A percentile compares a stretch with the other conserved stretches of the same genome.
Evolutionary conservation across 2,329 filamentous ascomycete species (phyloP).

Genomic region (Fusarium napiforme): DNA sequence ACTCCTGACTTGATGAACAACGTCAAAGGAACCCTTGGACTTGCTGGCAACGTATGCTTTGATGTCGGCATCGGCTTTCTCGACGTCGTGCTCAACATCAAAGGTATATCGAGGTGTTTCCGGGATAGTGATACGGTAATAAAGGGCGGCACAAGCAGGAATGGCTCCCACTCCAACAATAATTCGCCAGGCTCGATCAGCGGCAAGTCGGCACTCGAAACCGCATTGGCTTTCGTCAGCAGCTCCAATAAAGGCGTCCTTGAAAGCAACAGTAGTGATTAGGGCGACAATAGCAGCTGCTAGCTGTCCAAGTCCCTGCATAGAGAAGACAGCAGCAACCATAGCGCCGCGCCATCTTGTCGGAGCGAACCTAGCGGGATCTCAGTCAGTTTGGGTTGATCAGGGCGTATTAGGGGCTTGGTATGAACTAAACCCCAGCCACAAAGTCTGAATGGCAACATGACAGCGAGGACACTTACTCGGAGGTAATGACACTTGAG

Average conservation of each 20-base stretch:
- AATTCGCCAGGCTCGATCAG: slow-evolving; percentile 84
- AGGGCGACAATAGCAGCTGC: slow-evolving; percentile 76
- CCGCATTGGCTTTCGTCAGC: slow-evolving; percentile 62
- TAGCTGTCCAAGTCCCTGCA: slow-evolving; percentile 87
- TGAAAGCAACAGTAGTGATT: slow-evolving; percentile 74
- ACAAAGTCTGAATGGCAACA: slow-evolving; percentile 21
- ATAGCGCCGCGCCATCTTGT: slow-evolving; percentile 85
- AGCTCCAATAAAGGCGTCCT: slow-evolving; percentile 58
- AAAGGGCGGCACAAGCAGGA: slow-evolving; percentile 82
- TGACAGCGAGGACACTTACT: slow-evolving; percentile 56
- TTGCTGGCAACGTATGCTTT: slow-evolving; percentile 66
- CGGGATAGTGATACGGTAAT: slow-evolving; percentile 86
- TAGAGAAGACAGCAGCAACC: slow-evolving; percentile 85
- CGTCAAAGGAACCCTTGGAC: slow-evolving; percentile 60
- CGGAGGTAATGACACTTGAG: slow-evolving; percentile 79
- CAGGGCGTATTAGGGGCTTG: background rate
- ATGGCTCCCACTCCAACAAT: slow-evolving; percentile 83
- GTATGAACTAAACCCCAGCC: slow-evolving; percentile 11
- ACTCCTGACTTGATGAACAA: slow-evolving; percentile 61
- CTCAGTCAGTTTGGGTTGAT: slow-evolving; percentile 28
- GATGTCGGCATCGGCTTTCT: slow-evolving; percentile 80
- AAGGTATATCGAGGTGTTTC: slow-evolving; percentile 88
- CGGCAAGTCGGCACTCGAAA: slow-evolving; percentile 72
- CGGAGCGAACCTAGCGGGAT: slow-evolving; percentile 72
- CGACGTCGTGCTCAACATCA: slow-evolving; percentile 78